Conservation (phyloP, 768 basidiomycete species). For the Lyophyllum atratum region DNA sequence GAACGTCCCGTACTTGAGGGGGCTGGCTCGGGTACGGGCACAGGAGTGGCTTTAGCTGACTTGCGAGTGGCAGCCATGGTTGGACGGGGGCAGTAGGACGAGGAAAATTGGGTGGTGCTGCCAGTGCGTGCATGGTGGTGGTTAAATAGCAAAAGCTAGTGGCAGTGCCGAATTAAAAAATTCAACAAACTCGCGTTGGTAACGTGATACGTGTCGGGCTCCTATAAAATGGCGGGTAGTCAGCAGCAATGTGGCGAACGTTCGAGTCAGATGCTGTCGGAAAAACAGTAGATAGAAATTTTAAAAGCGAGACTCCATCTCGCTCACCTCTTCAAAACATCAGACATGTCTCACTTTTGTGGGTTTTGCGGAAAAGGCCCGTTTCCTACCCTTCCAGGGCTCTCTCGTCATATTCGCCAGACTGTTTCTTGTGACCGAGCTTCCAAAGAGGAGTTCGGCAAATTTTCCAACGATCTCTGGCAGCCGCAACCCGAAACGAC, state of each 20-base stretch:
- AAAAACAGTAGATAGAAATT: not conserved
- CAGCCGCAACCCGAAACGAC: not conserved
- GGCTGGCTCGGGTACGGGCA: not conserved
- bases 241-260: not conserved
- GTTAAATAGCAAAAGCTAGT: not conserved
- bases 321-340: not conserved
- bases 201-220: not conserved
- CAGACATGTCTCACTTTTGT: not conserved
- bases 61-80: not conserved
- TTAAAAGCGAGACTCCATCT: too few relatives aligned
- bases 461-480: not conserved
- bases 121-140: too few relatives aligned
- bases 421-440: not conserved
- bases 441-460: not conserved
- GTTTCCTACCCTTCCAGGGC: not conserved
- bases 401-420: not conserved
- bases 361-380: conserved; percentile 7
- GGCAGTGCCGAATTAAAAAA: not conserved
- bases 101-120: too few relatives aligned
- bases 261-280: not conserved
- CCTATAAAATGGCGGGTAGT: not conserved
- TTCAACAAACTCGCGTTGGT: not conserved
- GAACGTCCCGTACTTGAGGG: not conserved
- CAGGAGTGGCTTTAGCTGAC: not conserved
- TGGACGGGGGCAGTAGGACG: too few relatives aligned